A percentile compares a stretch with the other conserved stretches of the same genome.
phyloP scores from a whole-genome alignment of 257 asterid species.

The Solanum chiquidenum region DNA sequence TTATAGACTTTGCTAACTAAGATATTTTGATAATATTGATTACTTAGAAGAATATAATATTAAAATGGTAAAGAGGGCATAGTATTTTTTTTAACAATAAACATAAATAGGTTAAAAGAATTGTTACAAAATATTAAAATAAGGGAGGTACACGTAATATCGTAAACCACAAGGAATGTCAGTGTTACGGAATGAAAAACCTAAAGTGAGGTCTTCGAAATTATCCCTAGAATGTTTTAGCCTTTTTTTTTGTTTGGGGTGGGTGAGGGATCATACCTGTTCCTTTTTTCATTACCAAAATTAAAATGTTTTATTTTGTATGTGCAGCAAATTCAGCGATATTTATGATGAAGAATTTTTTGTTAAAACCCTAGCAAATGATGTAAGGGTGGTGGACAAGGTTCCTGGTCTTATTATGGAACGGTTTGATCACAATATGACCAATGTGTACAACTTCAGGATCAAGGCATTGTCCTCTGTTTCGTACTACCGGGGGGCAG shows the following conservation, averaged over 20 bases:
- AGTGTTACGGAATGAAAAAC: neutral
- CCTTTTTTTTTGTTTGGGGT: neutral
- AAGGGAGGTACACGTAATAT: neutral
- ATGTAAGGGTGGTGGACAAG: constrained; percentile 60
- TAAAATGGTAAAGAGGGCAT: neutral
- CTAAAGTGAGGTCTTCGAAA: neutral
- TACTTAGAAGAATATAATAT: neutral
- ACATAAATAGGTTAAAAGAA: neutral
- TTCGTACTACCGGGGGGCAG: constrained; percentile 57
- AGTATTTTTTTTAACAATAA: neutral
- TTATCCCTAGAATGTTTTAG: neutral
- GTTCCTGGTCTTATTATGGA: constrained; percentile 78
- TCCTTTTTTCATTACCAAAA: constrained; percentile 4
- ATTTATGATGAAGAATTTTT: constrained; percentile 90
- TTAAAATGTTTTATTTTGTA: constrained; percentile 16
- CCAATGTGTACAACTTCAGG: constrained; percentile 88
- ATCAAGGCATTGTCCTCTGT: constrained; percentile 92
- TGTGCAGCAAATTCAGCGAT: constrained; percentile 80
- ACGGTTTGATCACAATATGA: constrained; percentile 77
- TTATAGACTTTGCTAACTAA: neutral
- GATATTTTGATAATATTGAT: neutral
- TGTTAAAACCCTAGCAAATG: constrained; percentile 55
- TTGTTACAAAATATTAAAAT: neutral
- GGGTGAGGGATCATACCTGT: neutral
- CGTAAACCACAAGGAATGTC: neutral